Evolutionary conservation across 768 basidiomycete genomes (phyloP).

Genomic region (Serpula lacrymans): DNA sequence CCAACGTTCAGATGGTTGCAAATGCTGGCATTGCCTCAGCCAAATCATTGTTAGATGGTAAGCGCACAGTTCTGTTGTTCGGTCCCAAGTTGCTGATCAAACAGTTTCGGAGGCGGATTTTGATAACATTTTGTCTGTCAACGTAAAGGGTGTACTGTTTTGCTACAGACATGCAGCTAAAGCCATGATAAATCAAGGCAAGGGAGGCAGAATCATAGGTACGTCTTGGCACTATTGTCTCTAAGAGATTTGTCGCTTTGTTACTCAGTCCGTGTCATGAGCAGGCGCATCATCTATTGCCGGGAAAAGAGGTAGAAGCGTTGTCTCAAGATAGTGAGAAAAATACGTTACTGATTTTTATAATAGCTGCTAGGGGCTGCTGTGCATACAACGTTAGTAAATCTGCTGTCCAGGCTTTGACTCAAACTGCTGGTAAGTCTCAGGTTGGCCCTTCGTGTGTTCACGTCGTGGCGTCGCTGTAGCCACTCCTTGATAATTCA

Average conservation of each 20-base stretch:
- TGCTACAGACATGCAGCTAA: conserved; percentile 35
- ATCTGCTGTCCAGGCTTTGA: conserved; percentile 21
- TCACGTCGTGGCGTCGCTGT: too few species aligned
- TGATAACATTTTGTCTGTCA: conserved; percentile 29
- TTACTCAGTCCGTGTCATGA: too few species aligned
- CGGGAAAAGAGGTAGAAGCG: conserved; percentile 18
- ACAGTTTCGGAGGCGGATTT: conserved; percentile 27
- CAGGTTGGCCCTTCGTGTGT: too few species aligned
- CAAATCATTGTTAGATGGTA: not conserved
- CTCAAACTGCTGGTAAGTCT: conserved; percentile 20
- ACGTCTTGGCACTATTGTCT: too few species aligned
- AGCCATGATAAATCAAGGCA: conserved; percentile 38
- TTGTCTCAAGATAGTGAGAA: not conserved
- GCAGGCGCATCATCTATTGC: conserved; percentile 36
- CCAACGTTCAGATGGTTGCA: conserved; percentile 14
- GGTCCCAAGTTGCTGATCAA: not conserved
- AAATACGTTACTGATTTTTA: too few species aligned
- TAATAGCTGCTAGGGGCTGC: too few species aligned
- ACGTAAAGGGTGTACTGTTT: conserved; percentile 32
- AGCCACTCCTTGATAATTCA: too few species aligned
- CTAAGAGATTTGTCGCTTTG: too few species aligned
- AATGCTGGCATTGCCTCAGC: conserved; percentile 14
- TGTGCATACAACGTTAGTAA: conserved; percentile 14
- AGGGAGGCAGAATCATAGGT: conserved; percentile 38
- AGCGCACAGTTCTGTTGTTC: not conserved